A percentile compares a stretch with the other conserved stretches of the same genome.
Conservation (phyloP, 106 monocot genomes). For the Dactylorhiza incarnata region DNA sequence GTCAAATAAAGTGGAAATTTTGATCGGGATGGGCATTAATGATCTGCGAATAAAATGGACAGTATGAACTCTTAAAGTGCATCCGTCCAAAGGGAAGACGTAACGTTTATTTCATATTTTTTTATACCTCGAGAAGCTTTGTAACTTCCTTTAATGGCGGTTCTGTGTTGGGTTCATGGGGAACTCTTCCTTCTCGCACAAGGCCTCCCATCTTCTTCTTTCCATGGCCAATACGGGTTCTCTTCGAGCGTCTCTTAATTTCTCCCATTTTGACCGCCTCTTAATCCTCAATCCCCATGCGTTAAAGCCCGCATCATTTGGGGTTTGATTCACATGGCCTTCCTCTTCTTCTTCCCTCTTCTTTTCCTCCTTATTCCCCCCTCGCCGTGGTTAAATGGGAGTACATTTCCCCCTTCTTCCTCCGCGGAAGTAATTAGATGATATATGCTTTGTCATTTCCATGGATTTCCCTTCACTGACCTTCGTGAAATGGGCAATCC, state of each 20-base stretch:
- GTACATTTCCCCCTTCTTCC: no score
- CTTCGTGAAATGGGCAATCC: not conserved
- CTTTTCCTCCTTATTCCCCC: no score
- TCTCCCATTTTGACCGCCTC: not conserved
- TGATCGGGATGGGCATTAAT: no score
- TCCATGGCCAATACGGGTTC: not conserved
- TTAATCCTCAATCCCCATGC: conserved; percentile 2
- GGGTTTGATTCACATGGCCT: not conserved
- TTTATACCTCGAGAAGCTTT: not conserved
- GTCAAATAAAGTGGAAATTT: no score
- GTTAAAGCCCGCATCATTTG: not conserved
- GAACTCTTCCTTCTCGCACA: not conserved
- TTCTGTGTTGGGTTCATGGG: conserved; percentile 6
- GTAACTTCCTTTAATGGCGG: conserved; percentile 3
- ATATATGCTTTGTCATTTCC: not conserved
- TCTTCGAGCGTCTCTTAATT: not conserved
- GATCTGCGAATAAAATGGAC: no score
- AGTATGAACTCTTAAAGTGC: conserved; percentile 2
- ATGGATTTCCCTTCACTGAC: not conserved
- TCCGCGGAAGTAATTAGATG: not conserved
- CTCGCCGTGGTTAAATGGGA: no score
- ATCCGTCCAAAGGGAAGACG: not conserved
- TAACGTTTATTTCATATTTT: not conserved
- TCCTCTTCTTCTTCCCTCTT: not conserved
- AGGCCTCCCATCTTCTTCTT: not conserved